Base-by-base conservation (phyloP, 148 eudicot genomes). In the Camellia granthamiana region DNA sequence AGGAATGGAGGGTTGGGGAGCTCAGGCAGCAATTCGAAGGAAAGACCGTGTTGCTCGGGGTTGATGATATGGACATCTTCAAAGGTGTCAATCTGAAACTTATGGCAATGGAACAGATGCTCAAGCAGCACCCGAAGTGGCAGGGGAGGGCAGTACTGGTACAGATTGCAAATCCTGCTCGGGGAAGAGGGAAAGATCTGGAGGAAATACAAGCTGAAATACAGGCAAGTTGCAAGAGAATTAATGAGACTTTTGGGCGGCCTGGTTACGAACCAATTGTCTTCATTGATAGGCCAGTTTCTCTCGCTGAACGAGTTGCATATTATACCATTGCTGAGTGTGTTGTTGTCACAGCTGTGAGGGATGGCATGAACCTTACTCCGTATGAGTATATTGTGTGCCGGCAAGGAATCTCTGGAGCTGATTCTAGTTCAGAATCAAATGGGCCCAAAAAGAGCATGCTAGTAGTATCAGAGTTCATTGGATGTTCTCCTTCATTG, bases 321-420 rank as follows among this genome's bases (percentile, higher is more conserved):
- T 90, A 90, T 72, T 90, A 78, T 63, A 76, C 89, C 5, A 63
- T 90, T 47, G 86, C 93, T 8, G 91, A 90, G 77, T 90, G 91
- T 72, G 89, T 86, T 62, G 86, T 88, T 44, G 93, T 90, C 62
- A 88, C 89, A 42, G 87, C 90, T 30, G 90, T 90, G 44, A 83
- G 93, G 70, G 93, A 90, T 77, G 93, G 93, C 42, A 88, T 90
- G 93, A 90, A 90, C 80, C 80, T 90, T 72, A 90, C 83, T 16
- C 93, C 93, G 15, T 90, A 90, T 13, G 90, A 90, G 84, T 90
- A 90, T 81, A 86, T 88, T 2, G 91, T 87, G 7, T 85, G 84
- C 60, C 87, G 93, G 77, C 88, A 90, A 59, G 87, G 90, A 16
- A 69, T 73, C 55, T 74, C 80, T 10, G 80, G 68, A 49, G 38